phyloP scores from a whole-genome alignment of 257 asterid species.

The Scutellaria baicalensis region DNA sequence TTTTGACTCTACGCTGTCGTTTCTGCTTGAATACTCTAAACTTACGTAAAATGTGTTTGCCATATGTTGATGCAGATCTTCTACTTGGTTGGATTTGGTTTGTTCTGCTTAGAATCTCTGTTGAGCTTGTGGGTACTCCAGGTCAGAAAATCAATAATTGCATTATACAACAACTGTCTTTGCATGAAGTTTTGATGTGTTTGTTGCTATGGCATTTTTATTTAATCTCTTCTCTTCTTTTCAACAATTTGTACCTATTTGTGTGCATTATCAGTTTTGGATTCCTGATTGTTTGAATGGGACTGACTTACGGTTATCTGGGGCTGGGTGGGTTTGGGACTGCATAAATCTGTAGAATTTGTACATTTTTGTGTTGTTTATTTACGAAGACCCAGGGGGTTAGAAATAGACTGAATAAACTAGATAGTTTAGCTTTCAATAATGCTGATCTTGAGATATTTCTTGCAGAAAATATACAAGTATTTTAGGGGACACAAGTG shows the following conservation, averaged over 20 bases:
- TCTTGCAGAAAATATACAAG: conserved; percentile 74
- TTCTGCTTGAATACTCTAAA: neutral
- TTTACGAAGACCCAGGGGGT: too few relatives aligned
- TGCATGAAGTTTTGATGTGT: neutral
- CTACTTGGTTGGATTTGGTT: conserved; percentile 78
- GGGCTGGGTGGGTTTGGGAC: too few relatives aligned
- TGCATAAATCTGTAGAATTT: too few relatives aligned
- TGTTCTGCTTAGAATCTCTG: conserved; percentile 77
- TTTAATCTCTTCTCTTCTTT: too few relatives aligned
- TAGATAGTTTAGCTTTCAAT: neutral
- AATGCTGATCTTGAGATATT: neutral
- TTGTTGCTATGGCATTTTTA: neutral
- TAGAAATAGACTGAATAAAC: neutral
- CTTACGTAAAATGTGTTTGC: neutral
- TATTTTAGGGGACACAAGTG: conserved; percentile 83
- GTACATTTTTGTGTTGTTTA: too few relatives aligned
- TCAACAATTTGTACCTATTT: too few relatives aligned
- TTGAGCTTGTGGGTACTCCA: conserved; percentile 94
- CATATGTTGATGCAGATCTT: conserved; percentile 54
- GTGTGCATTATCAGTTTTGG: too few relatives aligned
- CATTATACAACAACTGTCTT: neutral
- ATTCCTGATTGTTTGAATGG: too few relatives aligned
- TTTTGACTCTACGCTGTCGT: neutral
- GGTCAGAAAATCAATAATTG: conserved; percentile 42
- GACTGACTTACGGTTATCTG: too few relatives aligned